A percentile compares a stretch with the other conserved stretches of the same genome.
Evolutionary conservation across 768 basidiomycete species (phyloP).

Genomic region (Lanmaoa rubissima): DNA sequence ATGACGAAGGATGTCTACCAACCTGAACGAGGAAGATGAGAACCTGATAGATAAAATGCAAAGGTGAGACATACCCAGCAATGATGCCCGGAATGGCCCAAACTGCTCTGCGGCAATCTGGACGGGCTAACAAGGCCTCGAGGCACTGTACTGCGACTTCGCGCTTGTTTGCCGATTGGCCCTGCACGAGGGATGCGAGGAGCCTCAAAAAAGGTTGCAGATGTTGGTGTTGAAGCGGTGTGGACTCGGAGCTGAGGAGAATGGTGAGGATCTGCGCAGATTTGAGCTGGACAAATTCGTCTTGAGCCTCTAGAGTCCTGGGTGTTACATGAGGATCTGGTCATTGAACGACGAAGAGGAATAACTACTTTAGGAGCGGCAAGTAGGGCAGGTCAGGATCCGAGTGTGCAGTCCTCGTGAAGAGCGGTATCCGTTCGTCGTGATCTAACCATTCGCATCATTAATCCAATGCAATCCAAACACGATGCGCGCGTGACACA

Average conservation of each 20-base stretch:
- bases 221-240: slow-evolving; percentile 48
- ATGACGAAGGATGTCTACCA: slow-evolving; percentile 79
- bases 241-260: slow-evolving; percentile 62
- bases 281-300: slow-evolving; percentile 95
- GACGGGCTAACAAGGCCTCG: slow-evolving; percentile 79
- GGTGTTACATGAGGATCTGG: slow-evolving; percentile 4
- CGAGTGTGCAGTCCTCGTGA: slow-evolving; percentile 55
- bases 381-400: slow-evolving; percentile 80
- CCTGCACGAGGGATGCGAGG: slow-evolving; percentile 61
- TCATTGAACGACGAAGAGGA: neutral
- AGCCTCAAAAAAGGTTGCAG: slow-evolving; percentile 58
- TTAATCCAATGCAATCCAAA: neutral
- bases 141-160: slow-evolving; percentile 93
- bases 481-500: slow-evolving; percentile 31
- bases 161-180: slow-evolving; percentile 61
- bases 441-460: slow-evolving; percentile 52
- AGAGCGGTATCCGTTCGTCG: slow-evolving; percentile 81
- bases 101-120: slow-evolving; percentile 73
- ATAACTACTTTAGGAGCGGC: slow-evolving; percentile 66
- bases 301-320: slow-evolving; percentile 80
- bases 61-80: slow-evolving; percentile 48
- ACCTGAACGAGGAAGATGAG: slow-evolving; percentile 40
- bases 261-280: slow-evolving; percentile 84
- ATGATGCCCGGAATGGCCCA: slow-evolving; percentile 75
- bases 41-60: neutral